Percentiles rank a stretch among this genome's conserved stretches.
Evolutionary conservation across 1,284 basidiomycete species (phyloP).

Genomic region (Moesziomyces globuligerus): DNA sequence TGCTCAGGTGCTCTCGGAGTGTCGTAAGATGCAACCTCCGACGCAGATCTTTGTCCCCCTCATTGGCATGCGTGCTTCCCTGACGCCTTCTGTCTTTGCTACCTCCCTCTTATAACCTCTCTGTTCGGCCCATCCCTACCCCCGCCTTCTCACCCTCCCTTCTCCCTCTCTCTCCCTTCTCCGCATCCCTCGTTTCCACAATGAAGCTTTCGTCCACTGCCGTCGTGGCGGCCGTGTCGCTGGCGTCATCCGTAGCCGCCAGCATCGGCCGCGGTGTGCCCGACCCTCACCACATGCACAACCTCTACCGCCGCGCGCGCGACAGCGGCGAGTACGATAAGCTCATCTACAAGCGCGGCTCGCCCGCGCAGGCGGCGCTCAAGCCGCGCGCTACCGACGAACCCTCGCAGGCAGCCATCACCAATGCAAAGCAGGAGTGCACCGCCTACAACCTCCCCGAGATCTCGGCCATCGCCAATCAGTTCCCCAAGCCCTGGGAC

Average conservation of each 20-base stretch:
- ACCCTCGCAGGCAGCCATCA: slow-evolving; percentile 43
- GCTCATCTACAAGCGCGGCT: slow-evolving; percentile 40
- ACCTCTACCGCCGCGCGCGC: slow-evolving; percentile 42
- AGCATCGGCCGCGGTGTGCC: slow-evolving; percentile 56
- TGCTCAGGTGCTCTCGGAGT: background rate
- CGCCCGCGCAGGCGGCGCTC: slow-evolving; percentile 24
- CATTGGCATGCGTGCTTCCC: background rate
- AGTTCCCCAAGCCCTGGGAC: slow-evolving; percentile 64
- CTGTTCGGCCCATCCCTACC: background rate
- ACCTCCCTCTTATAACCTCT: background rate
- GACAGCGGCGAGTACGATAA: slow-evolving; percentile 46
- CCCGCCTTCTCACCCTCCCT: background rate
- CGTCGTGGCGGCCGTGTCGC: slow-evolving; percentile 34
- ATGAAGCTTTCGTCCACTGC: slow-evolving; percentile 47
- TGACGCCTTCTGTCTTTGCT: background rate
- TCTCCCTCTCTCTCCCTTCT: background rate
- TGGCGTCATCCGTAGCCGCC: slow-evolving; percentile 39
- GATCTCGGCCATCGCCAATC: slow-evolving; percentile 39
- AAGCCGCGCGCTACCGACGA: slow-evolving; percentile 43
- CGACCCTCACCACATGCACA: slow-evolving; percentile 32
- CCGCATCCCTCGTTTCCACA: background rate
- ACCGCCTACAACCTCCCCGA: slow-evolving; percentile 53
- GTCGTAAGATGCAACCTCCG: background rate
- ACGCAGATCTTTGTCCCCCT: background rate
- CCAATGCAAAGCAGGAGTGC: slow-evolving; percentile 44